Conservation (phyloP, 768 basidiomycete species). For the Suillus subalutaceus region DNA sequence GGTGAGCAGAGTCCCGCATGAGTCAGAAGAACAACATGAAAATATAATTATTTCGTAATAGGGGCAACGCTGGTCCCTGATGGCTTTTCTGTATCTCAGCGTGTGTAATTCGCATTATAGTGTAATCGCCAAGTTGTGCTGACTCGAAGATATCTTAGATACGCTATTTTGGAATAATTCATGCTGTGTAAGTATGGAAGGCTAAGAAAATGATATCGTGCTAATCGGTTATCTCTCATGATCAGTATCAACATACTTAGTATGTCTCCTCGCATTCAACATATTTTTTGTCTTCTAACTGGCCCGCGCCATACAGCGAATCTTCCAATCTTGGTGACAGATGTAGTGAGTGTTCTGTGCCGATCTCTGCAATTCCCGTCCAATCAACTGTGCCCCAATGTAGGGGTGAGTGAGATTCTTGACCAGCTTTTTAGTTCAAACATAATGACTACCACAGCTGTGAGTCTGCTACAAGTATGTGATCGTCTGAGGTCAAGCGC, state of each 20-base stretch:
- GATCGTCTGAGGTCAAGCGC: background rate
- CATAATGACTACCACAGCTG: background rate
- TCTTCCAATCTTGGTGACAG: background rate
- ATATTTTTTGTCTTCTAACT: background rate
- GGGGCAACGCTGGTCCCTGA: background rate
- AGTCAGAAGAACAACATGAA: background rate
- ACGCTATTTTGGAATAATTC: background rate
- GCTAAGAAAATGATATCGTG: background rate
- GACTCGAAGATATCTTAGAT: background rate
- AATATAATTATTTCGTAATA: background rate
- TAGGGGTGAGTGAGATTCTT: background rate
- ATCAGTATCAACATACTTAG: background rate
- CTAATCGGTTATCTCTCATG: background rate
- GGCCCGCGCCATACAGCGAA: background rate
- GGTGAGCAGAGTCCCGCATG: background rate
- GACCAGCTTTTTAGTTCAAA: background rate
- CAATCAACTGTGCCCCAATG: background rate
- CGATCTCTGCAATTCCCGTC: background rate
- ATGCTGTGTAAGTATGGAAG: background rate
- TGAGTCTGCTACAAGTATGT: background rate
- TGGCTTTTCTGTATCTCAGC: background rate
- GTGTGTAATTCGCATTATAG: background rate
- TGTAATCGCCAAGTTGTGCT: background rate
- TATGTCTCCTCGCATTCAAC: background rate
- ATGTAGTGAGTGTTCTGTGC: background rate